These are phyloP conservation scores for Sergeia podlipaevii DNA, from an alignment of 208 protist species.

Conservation along the genomic window DNA sequence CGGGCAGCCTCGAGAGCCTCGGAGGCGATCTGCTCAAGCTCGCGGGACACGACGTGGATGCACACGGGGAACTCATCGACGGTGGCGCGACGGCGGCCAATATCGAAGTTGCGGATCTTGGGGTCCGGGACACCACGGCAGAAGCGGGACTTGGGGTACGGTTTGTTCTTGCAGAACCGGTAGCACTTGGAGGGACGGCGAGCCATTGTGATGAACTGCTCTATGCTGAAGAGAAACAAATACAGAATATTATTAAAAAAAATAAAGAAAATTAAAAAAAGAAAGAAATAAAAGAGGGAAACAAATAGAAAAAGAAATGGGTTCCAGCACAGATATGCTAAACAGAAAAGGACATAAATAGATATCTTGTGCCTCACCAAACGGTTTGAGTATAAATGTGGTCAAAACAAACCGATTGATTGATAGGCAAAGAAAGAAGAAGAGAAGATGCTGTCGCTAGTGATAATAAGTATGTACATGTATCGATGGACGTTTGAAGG, in stretches of 20 bases:
- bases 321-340: too few species aligned
- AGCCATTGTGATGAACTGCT: constrained; percentile 33
- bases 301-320: constrained; percentile 1
- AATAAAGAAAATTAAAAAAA: neutral
- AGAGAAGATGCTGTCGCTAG: too few species aligned
- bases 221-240: constrained; percentile 7
- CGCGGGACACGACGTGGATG: constrained; percentile 97
- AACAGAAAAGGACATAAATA: constrained; percentile 5
- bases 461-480: too few species aligned
- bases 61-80: constrained; percentile 97
- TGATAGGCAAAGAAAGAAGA: too few species aligned
- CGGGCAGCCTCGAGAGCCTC: constrained; percentile 99
- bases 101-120: constrained; percentile 98
- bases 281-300: constrained; percentile 5
- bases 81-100: constrained; percentile 95
- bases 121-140: constrained; percentile 98
- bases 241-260: constrained; percentile 1
- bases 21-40: constrained; percentile 98
- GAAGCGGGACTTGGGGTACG: constrained; percentile 91
- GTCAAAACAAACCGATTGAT: too few species aligned
- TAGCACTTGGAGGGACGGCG: constrained; percentile 75
- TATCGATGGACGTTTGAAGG: too few species aligned
- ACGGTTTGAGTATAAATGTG: too few species aligned
- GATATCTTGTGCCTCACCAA: too few species aligned
- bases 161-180: constrained; percentile 81